Percentiles rank a stretch among this genome's conserved stretches.
These are phyloP conservation scores for Botrytis fragariae DNA, from an alignment of 2,329 filamentous ascomycete species.

Conservation along the genomic window DNA sequence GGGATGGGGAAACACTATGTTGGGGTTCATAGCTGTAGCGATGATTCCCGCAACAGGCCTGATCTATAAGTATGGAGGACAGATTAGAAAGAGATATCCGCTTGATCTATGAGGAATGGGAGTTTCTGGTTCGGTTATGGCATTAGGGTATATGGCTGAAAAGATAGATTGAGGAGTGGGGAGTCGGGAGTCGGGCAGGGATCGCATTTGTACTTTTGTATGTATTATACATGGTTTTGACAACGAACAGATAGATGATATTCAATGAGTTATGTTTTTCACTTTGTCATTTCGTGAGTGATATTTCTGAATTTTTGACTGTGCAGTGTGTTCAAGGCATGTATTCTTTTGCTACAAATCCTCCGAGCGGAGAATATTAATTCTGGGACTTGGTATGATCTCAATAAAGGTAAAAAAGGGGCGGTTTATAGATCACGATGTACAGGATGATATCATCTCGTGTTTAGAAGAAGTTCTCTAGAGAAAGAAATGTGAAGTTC, in stretches of 20 bases:
- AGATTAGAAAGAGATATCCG: slow-evolving; percentile 19
- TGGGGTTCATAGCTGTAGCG: slow-evolving; percentile 49
- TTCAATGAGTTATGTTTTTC: not conserved
- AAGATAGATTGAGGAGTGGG: not conserved
- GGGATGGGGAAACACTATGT: slow-evolving; percentile 48
- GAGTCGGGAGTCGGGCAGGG: not conserved
- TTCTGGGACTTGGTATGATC: not conserved
- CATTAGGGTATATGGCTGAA: not conserved
- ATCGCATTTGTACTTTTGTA: not conserved
- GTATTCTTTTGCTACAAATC: not conserved
- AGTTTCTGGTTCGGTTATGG: not conserved
- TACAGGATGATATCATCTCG: not conserved
- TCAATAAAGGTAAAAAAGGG: not conserved
- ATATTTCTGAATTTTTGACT: not conserved
- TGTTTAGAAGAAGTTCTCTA: not conserved
- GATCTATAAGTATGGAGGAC: slow-evolving; percentile 20
- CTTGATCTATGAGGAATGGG: slow-evolving; percentile 5
- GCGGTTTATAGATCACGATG: too few relatives aligned
- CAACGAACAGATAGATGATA: not conserved
- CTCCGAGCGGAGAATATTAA: not conserved
- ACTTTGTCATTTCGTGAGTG: not conserved
- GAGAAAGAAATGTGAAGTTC: not conserved
- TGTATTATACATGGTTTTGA: not conserved
- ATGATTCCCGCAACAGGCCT: slow-evolving; percentile 46
- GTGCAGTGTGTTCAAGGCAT: not conserved